phyloP scores from a whole-genome alignment of 768 basidiomycete genomes.

The Mrakia hoshinonis region DNA sequence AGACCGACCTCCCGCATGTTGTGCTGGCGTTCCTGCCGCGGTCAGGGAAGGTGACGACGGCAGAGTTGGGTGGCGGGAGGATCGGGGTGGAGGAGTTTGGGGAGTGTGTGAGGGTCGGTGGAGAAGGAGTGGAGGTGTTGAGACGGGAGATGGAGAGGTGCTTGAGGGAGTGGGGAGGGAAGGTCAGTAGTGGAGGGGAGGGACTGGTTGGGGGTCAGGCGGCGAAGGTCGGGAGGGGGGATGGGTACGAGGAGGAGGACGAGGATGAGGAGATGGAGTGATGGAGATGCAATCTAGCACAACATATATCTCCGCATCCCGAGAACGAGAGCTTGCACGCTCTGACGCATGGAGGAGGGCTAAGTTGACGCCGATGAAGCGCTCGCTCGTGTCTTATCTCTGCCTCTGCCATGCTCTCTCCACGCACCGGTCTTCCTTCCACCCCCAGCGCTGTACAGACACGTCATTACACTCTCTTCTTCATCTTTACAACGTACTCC shows the following conservation, averaged over 20 bases:
- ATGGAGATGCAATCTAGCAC: not conserved
- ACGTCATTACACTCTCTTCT: no score
- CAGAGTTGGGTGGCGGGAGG: constrained; percentile 80
- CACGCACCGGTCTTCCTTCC: no score
- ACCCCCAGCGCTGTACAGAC: no score
- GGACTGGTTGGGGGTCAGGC: not conserved
- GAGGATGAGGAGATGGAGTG: constrained; percentile 1
- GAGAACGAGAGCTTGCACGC: not conserved
- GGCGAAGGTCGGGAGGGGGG: not conserved
- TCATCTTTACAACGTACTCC: no score
- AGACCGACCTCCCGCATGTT: constrained; percentile 77
- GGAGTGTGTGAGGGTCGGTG: constrained; percentile 71
- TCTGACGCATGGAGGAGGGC: no score
- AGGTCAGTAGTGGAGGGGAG: constrained; percentile 12
- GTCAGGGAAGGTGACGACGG: constrained; percentile 72
- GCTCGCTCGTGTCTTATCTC: no score
- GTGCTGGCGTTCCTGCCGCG: constrained; percentile 85
- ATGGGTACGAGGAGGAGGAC: not conserved
- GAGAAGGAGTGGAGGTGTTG: constrained; percentile 66
- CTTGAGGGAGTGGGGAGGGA: constrained; percentile 54
- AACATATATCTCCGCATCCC: not conserved
- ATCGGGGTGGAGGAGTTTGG: constrained; percentile 85
- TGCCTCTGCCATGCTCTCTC: no score
- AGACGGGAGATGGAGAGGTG: constrained; percentile 75
- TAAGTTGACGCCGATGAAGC: no score